Evolutionary conservation across 2,329 filamentous ascomycete genomes (phyloP).

Genomic region (Fusarium haematococcum): DNA sequence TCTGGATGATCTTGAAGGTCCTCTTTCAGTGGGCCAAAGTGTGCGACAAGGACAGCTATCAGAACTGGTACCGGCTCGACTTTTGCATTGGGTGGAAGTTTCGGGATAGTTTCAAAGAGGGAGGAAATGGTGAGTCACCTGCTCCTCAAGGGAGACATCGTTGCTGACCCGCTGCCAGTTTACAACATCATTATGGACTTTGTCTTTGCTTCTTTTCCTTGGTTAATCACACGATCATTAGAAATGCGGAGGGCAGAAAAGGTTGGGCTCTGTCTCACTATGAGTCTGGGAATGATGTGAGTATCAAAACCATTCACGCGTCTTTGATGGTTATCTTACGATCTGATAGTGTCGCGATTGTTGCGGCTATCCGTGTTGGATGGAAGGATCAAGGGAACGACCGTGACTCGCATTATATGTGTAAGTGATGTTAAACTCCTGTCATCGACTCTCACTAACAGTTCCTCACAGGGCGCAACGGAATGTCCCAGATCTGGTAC

Average conservation of each 20-base stretch:
- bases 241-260: constrained; percentile 62
- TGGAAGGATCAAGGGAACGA: constrained; percentile 63
- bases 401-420: constrained; percentile 61
- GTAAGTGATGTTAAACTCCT: constrained; percentile 35
- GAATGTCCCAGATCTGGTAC: constrained; percentile 49
- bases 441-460: not conserved
- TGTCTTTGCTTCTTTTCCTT: constrained; percentile 61
- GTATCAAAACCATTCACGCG: constrained; percentile 5
- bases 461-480: constrained; percentile 38
- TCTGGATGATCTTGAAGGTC: constrained; percentile 60
- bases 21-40: constrained; percentile 63
- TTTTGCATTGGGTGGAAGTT: constrained; percentile 56
- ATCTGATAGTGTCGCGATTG: constrained; percentile 55
- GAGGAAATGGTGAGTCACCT: constrained; percentile 58
- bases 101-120: constrained; percentile 60
- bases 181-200: constrained; percentile 68
- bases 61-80: constrained; percentile 60
- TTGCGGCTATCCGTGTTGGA: constrained; percentile 59
- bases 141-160: not conserved
- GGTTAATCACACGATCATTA: constrained; percentile 60
- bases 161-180: constrained; percentile 47
- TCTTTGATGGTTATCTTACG: no score
- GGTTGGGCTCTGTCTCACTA: constrained; percentile 60
- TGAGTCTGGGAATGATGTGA: constrained; percentile 63
- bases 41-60: constrained; percentile 55